Conservation (phyloP, 208 protist genomes). For the Crithidia acanthocephali region DNA sequence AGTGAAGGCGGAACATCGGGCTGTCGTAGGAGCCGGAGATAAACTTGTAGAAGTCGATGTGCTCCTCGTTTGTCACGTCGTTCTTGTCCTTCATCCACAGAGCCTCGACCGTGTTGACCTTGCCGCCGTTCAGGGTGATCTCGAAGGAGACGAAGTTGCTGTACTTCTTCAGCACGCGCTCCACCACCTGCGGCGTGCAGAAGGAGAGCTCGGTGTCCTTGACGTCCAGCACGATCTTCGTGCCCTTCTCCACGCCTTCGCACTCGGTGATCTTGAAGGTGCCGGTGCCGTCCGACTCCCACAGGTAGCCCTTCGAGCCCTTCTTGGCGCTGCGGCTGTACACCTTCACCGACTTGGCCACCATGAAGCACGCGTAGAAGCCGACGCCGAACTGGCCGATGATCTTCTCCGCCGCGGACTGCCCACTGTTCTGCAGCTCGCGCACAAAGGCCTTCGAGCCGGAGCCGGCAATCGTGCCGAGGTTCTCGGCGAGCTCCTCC, state of each 20-base stretch:
- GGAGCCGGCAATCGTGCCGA: slow-evolving; percentile 95
- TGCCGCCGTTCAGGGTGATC: slow-evolving; percentile 94
- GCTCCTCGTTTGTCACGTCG: slow-evolving; percentile 93
- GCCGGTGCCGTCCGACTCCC: slow-evolving; percentile 95
- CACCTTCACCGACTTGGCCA: slow-evolving; percentile 95
- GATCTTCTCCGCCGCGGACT: slow-evolving; percentile 87
- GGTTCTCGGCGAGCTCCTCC: slow-evolving; percentile 96
- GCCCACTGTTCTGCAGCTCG: slow-evolving; percentile 76
- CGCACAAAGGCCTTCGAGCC: slow-evolving; percentile 92
- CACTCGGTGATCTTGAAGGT: slow-evolving; percentile 95
- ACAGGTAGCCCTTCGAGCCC: slow-evolving; percentile 93
- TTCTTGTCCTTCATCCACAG: slow-evolving; percentile 97
- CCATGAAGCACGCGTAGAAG: slow-evolving; percentile 98
- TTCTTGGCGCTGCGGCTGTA: slow-evolving; percentile 91
- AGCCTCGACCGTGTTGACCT: slow-evolving; percentile 96
- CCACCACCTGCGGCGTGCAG: slow-evolving; percentile 91
- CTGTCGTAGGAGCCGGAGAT: slow-evolving; percentile 94
- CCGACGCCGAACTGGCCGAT: slow-evolving; percentile 98
- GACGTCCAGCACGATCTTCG: slow-evolving; percentile 97
- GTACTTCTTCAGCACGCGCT: slow-evolving; percentile 97
- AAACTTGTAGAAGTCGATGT: slow-evolving; percentile 98
- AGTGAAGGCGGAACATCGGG: slow-evolving; percentile 95
- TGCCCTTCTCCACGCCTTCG: slow-evolving; percentile 95
- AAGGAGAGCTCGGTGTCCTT: slow-evolving; percentile 95
- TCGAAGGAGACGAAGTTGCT: slow-evolving; percentile 98